Percentiles rank a stretch among this genome's conserved stretches.
These are phyloP conservation scores for Naganishia vishniacii DNA, from an alignment of 768 basidiomycete species.

Conservation along the genomic window DNA sequence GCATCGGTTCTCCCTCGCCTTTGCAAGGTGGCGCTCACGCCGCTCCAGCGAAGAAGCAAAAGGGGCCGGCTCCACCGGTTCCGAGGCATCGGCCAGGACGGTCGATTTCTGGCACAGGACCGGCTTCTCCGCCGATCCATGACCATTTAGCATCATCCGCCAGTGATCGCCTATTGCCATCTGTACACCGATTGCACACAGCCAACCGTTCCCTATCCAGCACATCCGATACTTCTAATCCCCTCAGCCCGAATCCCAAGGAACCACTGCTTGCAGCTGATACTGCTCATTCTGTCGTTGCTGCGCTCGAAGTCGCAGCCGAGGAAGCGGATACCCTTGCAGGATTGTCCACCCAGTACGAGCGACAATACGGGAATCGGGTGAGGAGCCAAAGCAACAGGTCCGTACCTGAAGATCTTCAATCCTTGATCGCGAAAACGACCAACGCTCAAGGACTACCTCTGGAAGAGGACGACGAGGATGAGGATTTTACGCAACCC, in stretches of 20 bases:
- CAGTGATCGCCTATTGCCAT: constrained; percentile 22
- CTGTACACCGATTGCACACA: not conserved
- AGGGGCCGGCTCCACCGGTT: constrained; percentile 22
- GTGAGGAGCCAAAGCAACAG: constrained; percentile 15
- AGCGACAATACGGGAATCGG: constrained; percentile 26
- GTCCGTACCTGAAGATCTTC: constrained; percentile 16
- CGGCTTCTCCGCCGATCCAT: constrained; percentile 33
- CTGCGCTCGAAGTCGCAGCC: constrained; percentile 24
- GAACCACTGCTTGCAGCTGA: constrained; percentile 28
- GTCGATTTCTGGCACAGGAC: constrained; percentile 29
- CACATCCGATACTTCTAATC: constrained; percentile 17
- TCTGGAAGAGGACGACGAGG: constrained; percentile 39
- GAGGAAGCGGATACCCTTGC: constrained; percentile 23
- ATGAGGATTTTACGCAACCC: constrained; percentile 37
- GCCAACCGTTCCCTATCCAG: not conserved
- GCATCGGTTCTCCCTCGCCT: not conserved
- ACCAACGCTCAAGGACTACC: constrained; percentile 44
- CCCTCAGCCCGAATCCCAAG: constrained; percentile 22
- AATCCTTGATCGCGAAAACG: constrained; percentile 17
- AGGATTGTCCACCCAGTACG: not conserved
- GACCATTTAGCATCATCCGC: too few species aligned
- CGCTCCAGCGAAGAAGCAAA: not conserved
- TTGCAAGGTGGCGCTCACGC: not conserved
- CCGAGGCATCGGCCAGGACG: constrained; percentile 4
- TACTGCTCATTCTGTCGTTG: constrained; percentile 18